Evolutionary conservation across 176 grass and related monocot species (phyloP), one percentile per base, ranked within the genome.

Genomic region (Tillandsia leiboldiana): DNA sequence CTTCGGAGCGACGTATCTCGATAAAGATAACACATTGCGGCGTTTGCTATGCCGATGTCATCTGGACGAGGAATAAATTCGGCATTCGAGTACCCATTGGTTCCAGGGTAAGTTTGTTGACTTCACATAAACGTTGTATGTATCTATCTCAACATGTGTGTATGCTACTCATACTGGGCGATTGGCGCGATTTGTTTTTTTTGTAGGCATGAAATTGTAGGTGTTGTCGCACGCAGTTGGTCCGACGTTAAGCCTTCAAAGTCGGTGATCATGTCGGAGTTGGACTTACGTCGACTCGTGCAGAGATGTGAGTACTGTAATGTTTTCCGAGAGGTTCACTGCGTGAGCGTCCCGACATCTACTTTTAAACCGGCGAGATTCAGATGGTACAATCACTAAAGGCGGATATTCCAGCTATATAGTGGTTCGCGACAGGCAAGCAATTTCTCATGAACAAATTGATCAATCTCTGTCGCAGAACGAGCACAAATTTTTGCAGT

Each of bases 131-230:
- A 48, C 13, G 1, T 47, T 9, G 6, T 3, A 14, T 33, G 29
- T 52, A 22, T 51, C 1, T 33, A 11, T 65, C 64, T 59, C 48
- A 64, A 2, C 11, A 9, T 51, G 56, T 64, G 2, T 49, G 18
- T 15, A 11, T 78, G 29, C 68, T 72, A 75, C 61, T 48, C 70
- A 53, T 53, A 42, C 33, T 3, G 33, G 0, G 33, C 33, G 33
- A 42, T 42, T 42, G 61, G 17, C 18, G 8, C 66, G 64, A 48
- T 18, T 68, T 12, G 49, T n/a, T n/a, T n/a, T n/a, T n/a, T 70
- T 48, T 64, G 24, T 70, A 95, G 91, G 78, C 91, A 95, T 74
- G 91, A 95, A 71, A 95, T 95, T 70, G 67, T 63, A 74, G 91
- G 91, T 66, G 72, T 90, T 69, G 86, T 95, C 27, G n/a, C 86